Evolutionary conservation across 495 filamentous ascomycete genomes (phyloP).

Genomic region (Jackrogersella multiformis): DNA sequence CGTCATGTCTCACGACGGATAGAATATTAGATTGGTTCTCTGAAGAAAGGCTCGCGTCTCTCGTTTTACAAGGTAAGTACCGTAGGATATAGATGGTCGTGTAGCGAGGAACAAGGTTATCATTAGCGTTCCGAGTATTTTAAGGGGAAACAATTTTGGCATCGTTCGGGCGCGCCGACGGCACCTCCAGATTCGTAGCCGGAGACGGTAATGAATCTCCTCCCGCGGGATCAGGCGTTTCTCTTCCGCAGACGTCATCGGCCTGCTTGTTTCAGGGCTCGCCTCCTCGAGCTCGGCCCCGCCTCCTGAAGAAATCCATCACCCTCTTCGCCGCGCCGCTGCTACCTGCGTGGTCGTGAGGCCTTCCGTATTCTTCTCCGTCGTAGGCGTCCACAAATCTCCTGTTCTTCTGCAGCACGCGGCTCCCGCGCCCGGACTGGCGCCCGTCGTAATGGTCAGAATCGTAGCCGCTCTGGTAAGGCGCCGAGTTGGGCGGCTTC

Average conservation of each 20-base stretch:
- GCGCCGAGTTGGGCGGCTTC: conserved; percentile 46
- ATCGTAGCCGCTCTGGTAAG: conserved; percentile 49
- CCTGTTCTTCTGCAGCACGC: conserved; percentile 83
- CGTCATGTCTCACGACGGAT: conserved; percentile 18
- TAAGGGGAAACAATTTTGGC: conserved; percentile 28
- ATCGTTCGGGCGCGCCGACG: conserved; percentile 18
- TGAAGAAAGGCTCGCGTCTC: conserved; percentile 28
- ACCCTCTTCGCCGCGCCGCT: conserved; percentile 87
- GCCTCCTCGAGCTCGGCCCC: conserved; percentile 77
- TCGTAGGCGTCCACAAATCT: conserved; percentile 94
- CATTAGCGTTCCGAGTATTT: conserved; percentile 36
- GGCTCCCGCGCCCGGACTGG: conserved; percentile 47
- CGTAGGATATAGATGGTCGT: conserved; percentile 32
- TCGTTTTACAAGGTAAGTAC: conserved; percentile 39
- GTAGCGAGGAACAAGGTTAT: conserved; percentile 35
- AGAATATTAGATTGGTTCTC: conserved; percentile 37
- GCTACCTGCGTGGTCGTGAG: conserved; percentile 76
- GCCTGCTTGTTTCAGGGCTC: conserved; percentile 49
- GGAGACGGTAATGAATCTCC: background rate
- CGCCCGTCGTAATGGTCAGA: conserved; percentile 48
- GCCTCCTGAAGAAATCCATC: conserved; percentile 96
- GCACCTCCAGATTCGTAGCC: conserved; percentile 16
- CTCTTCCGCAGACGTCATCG: background rate
- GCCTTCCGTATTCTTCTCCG: conserved; percentile 68
- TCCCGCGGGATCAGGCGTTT: background rate